Evolutionary conservation across 176 grass and related monocot species (phyloP), one percentile per base, ranked within the genome.

Genomic region (Oryza punctata): DNA sequence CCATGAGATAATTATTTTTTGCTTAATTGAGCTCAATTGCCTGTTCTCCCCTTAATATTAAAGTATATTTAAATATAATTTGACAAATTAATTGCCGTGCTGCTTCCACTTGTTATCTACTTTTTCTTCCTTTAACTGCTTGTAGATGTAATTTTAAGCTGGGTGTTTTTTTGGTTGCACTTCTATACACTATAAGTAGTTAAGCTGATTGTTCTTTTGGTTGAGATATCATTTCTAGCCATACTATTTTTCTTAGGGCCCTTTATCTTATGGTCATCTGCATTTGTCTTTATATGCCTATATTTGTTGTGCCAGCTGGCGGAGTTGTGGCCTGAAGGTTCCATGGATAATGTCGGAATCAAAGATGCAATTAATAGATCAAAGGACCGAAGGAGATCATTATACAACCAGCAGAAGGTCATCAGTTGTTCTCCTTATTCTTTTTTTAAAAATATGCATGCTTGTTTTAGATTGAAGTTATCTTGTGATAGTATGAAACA

Each of bases 321-420:
- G 28, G 97, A 99, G 72, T 85, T 99, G 43, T 99, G 97, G 97
- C 97, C 97, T 19, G 88, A 83, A 91, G 97, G 97, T 67, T 94
- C 60, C 65, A 99, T 99, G 93, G 93, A 99, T 89, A 96, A 96
- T 89, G 67, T 96, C 69, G 97, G 97, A 85, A 94, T 99, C 79
- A 99, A 96, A 85, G 97, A 99, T 81, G 93, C 97, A 32, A 94
- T 99, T 85, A 84, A 23, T 76, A 90, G 93, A 92, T 90, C 97
- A 12, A 99, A 99, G 78, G 91, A 96, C 50, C 86, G 96, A 16
- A 94, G 87, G 78, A 84, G 86, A 40, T 52, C 15, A 60, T 80
- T 94, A 7, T 89, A 91, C 78, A 89, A 49, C 85, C 93, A 96
- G 45, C 83, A 96, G 69, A 99, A 94, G 97, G 97, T 96, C 57